These are phyloP conservation scores for Sarocladium oryzae DNA, from an alignment of 2,329 filamentous ascomycete species.

Conservation along the genomic window DNA sequence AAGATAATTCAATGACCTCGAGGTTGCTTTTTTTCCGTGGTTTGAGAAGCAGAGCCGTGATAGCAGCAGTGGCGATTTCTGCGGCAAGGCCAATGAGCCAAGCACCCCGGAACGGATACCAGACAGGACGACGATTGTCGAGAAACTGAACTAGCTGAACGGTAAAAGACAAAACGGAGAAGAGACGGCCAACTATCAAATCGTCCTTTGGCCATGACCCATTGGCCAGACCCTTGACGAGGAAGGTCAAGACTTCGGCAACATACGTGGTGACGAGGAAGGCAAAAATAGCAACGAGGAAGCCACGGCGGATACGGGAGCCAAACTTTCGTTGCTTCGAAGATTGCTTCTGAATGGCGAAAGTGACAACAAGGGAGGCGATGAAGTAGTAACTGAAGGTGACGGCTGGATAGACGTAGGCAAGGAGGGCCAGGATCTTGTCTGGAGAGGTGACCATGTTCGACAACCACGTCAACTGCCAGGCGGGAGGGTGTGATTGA, in stretches of 20 bases:
- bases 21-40: conserved; percentile 13
- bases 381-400: conserved; percentile 52
- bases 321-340: not conserved
- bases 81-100: conserved; percentile 52
- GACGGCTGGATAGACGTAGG: conserved; percentile 52
- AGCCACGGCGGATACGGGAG: conserved; percentile 13
- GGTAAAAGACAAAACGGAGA: conserved; percentile 58
- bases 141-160: conserved; percentile 50
- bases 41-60: conserved; percentile 18
- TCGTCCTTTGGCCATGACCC: conserved; percentile 37
- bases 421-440: conserved; percentile 36
- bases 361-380: conserved; percentile 43
- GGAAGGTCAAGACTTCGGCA: conserved; percentile 37
- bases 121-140: conserved; percentile 44
- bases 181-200: conserved; percentile 49
- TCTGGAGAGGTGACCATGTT: conserved; percentile 17
- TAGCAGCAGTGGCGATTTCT: conserved; percentile 41
- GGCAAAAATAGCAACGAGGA: conserved; percentile 26
- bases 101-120: conserved; percentile 58
- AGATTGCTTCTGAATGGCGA: conserved; percentile 41
- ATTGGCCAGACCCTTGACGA: conserved; percentile 27
- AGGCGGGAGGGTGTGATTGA: too few species aligned
- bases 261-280: conserved; percentile 39
- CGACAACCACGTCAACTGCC: too few species aligned
- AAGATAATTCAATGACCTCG: not conserved